Conservation (phyloP, 176 grass and related monocot genomes). For the Hordeum marinum region DNA sequence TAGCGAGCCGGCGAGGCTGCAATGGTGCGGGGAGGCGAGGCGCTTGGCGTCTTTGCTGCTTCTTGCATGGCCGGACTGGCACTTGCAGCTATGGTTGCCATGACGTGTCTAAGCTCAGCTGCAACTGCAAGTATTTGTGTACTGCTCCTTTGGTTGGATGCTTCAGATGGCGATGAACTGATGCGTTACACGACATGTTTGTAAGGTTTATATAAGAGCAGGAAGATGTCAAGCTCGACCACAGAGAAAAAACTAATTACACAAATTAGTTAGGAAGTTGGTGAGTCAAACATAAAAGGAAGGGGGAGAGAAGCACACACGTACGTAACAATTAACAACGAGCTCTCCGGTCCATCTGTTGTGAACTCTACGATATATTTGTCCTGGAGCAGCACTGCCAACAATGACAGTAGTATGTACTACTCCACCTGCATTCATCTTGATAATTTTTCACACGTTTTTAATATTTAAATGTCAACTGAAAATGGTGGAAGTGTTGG, state of each 20-base stretch:
- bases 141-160: not conserved
- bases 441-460: too few species aligned
- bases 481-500: too few species aligned
- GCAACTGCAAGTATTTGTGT: not conserved
- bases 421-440: too few species aligned
- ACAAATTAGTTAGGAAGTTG: not conserved
- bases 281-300: slow-evolving; percentile 30
- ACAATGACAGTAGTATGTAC: not conserved
- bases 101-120: not conserved
- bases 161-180: not conserved
- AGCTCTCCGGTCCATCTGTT: not conserved
- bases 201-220: not conserved
- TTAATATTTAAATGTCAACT: too few species aligned
- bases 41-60: not conserved
- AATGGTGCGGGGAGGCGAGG: not conserved
- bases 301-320: not conserved
- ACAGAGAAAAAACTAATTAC: not conserved
- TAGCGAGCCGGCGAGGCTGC: not conserved
- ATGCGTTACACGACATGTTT: not conserved
- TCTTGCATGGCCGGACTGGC: slow-evolving; percentile 26
- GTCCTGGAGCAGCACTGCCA: not conserved
- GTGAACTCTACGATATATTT: not conserved
- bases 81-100: slow-evolving; percentile 9
- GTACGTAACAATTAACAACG: not conserved
- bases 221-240: not conserved